Base-by-base conservation (phyloP, 176 grass and related monocot species). In the Triticum timopheevii region DNA sequence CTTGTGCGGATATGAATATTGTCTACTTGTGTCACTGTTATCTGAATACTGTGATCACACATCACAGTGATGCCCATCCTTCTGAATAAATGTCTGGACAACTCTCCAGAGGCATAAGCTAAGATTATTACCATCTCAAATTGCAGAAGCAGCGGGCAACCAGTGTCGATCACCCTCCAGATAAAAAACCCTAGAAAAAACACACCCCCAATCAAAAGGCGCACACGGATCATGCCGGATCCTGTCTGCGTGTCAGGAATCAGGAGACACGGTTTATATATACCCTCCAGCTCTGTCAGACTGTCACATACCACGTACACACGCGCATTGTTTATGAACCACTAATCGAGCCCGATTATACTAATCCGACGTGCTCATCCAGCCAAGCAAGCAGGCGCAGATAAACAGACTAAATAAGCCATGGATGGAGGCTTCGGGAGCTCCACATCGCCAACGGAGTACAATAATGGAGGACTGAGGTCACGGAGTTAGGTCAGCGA, bases 231-330 rank as follows among this genome's bases (percentile, higher is more conserved):
- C 73, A 77, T 36, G 78, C 45, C 42, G 83, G 77, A 77, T 77
- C 70, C 78, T 90, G 88, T 86, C 79, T 64, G 72, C 25, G 65
- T 66, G 69, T 10, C 42, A 79, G 84, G 89, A 87, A 77, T 80
- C 80, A 80, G 58, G 58, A 2, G 25, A 24, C 71, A 49, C 20
- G n/a, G 34, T 24, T 76, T 59, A 8, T 59, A 62, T 61, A 70
- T 13, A 23, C 9, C 39, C 2, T 3, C 84, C 52, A 42, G 73
- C 65, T 22, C 73, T 63, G 83, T 86, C 64, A 64, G 78, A 13
- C 61, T 65, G 73, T 76, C 13, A 17, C 56, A 59, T 3, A 22
- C 78, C 78, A 66, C 31, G 61, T 49, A 65, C 30, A 34, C 27
- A 83, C 40, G 71, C 42, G 63, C 65, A 40, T 11, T 22, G 84